These are phyloP conservation scores for Aspergillus leporis DNA, from an alignment of 495 filamentous ascomycete species.

Conservation along the genomic window DNA sequence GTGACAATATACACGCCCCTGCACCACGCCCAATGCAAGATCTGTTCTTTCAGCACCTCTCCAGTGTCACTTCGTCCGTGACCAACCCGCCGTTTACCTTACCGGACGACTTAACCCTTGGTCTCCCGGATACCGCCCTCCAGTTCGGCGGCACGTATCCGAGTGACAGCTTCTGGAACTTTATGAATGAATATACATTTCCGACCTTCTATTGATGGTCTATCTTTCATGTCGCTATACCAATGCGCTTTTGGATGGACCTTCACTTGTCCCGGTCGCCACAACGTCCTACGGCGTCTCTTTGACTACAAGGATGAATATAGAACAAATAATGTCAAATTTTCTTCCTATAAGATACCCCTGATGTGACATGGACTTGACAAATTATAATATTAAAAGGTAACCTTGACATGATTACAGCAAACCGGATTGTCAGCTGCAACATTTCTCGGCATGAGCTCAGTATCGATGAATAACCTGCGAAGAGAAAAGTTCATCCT, in stretches of 20 bases:
- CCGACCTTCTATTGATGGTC: background rate
- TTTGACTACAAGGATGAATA: too few species aligned
- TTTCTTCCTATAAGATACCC: too few species aligned
- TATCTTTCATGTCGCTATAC: background rate
- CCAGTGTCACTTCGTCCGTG: slow-evolving; percentile 16
- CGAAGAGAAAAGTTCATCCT: too few species aligned
- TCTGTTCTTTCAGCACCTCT: slow-evolving; percentile 52
- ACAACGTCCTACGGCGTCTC: too few species aligned
- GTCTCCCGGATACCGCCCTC: slow-evolving; percentile 20
- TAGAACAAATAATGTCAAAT: too few species aligned
- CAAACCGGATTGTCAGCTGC: too few species aligned
- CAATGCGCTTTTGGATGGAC: background rate
- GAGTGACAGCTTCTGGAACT: slow-evolving; percentile 39
- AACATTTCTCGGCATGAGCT: too few species aligned
- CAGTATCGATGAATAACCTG: too few species aligned
- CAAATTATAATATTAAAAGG: too few species aligned
- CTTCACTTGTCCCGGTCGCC: too few species aligned
- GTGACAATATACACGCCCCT: slow-evolving; percentile 36
- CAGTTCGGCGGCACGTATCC: slow-evolving; percentile 53
- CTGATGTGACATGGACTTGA: too few species aligned
- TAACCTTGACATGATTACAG: too few species aligned
- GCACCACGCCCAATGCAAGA: slow-evolving; percentile 57
- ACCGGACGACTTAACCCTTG: slow-evolving; percentile 16
- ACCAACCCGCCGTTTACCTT: slow-evolving; percentile 19
- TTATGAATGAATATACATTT: background rate